phyloP scores from a whole-genome alignment of 352 stramenopile species.

The Pythium rhizo-oryzae region DNA sequence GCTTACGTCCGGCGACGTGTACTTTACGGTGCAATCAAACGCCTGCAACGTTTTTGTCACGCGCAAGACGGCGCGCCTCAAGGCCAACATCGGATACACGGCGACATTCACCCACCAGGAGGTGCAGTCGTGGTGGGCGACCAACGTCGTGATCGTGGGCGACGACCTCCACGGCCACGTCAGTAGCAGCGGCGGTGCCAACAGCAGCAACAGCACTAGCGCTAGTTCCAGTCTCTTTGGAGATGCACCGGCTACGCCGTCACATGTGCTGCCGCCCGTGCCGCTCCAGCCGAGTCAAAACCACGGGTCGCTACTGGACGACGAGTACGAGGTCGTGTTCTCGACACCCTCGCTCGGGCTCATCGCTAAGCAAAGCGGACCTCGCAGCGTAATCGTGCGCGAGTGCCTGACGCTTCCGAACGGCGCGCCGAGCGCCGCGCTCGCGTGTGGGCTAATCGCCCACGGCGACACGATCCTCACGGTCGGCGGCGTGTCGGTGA shows the following conservation, averaged over 20 bases:
- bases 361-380: conserved; percentile 67
- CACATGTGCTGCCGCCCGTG: conserved; percentile 9
- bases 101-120: conserved; percentile 86
- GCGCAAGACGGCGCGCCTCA: conserved; percentile 73
- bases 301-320: conserved; percentile 19
- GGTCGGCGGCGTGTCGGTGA: conserved; percentile 67
- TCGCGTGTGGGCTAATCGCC: conserved; percentile 54
- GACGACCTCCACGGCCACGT: conserved; percentile 68
- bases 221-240: conserved; percentile 33
- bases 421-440: conserved; percentile 45
- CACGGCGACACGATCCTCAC: conserved; percentile 71
- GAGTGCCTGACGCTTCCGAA: conserved; percentile 59
- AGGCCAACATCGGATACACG: conserved; percentile 78
- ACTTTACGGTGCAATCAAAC: conserved; percentile 86
- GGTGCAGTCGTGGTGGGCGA: conserved; percentile 78
- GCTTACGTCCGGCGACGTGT: conserved; percentile 81
- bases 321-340: conserved; percentile 84
- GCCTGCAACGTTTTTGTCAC: conserved; percentile 84
- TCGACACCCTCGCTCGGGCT: conserved; percentile 56
- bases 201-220: conserved; percentile 12
- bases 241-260: conserved; percentile 15
- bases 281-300: conserved; percentile 8
- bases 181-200: conserved; percentile 21
- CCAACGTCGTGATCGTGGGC: conserved; percentile 78
- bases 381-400: conserved; percentile 60